Evolutionary conservation across 2,329 filamentous ascomycete species (phyloP).

Genomic region (Tolypocladium pustulatum): DNA sequence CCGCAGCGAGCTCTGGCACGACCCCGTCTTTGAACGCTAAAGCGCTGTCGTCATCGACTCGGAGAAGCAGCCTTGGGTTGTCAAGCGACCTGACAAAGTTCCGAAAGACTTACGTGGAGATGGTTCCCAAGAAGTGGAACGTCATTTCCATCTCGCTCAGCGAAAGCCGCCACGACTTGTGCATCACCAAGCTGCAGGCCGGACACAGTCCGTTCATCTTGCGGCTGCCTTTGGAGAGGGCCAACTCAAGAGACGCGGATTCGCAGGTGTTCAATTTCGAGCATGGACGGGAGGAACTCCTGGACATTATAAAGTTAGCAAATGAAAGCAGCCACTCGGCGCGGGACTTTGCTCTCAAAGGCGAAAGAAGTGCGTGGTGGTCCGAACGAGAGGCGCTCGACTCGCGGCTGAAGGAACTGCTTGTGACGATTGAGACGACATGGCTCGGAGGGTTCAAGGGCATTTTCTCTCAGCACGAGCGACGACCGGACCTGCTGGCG

Average conservation of each 20-base stretch:
- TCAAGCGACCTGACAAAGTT: slow-evolving; percentile 51
- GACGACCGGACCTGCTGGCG: slow-evolving; percentile 53
- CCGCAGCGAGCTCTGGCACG: slow-evolving; percentile 6
- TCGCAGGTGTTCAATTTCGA: slow-evolving; percentile 73
- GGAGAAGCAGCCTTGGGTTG: slow-evolving; percentile 34
- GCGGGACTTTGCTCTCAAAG: slow-evolving; percentile 61
- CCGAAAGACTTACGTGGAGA: slow-evolving; percentile 72
- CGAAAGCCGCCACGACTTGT: slow-evolving; percentile 73
- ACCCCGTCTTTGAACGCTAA: slow-evolving; percentile 8
- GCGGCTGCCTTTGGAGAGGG: slow-evolving; percentile 72
- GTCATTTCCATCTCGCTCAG: slow-evolving; percentile 78
- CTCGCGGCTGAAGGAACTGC: slow-evolving; percentile 60
- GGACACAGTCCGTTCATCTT: slow-evolving; percentile 74
- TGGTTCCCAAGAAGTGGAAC: slow-evolving; percentile 74
- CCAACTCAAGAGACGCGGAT: slow-evolving; percentile 70
- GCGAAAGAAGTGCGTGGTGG: slow-evolving; percentile 82
- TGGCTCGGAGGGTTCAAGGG: slow-evolving; percentile 95
- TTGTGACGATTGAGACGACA: slow-evolving; percentile 78
- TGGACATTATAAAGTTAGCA: slow-evolving; percentile 70
- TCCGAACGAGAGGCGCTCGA: slow-evolving; percentile 73
- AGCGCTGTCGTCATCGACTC: slow-evolving; percentile 16
- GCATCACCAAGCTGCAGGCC: slow-evolving; percentile 74
- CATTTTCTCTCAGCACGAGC: slow-evolving; percentile 70
- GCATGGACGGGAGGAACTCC: slow-evolving; percentile 67
- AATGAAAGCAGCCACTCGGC: slow-evolving; percentile 73